Evolutionary conservation across 1,139 yeast genomes (phyloP), one percentile per base, ranked within the genome.

Genomic region (Trichomonascaceae sp.): DNA sequence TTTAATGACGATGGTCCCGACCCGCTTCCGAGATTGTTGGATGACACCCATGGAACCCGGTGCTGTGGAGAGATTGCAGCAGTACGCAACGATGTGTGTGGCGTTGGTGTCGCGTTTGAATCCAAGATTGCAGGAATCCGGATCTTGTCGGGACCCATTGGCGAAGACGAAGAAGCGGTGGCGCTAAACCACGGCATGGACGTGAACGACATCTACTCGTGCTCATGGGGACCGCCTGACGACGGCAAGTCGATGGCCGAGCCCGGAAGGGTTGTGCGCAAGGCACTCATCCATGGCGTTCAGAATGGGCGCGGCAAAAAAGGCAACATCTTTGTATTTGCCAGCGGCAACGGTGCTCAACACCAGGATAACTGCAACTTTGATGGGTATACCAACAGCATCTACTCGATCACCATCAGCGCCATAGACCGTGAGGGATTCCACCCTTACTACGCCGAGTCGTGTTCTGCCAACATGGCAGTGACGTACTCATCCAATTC

Each of bases 151-250:
- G 93, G 82, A 2, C 64, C 69, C 26, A 71, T 92, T 33, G 74
- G 92, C 3, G 65, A 82, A 3, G 93, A 78, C 36, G 94, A 85
- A 42, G 98, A 92, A 56, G 97, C 98, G 0, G 72, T 80, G 2
- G 81, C 97, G 1, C 62, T 92, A 64, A 67, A 80, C 29, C 80
- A 78, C 56, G 92, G 76, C 0, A 63, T 79, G 47, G 87, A 82
- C 40, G 49, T 53, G 33, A 89, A 89, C 53, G 94, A 87, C 55
- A 89, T 92, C 27, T 92, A 84, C 56, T 82, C 95, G 3, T 92
- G 99, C 56, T 84, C 95, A 3, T 92, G 99, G 99, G 99, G 99
- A 2, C 99, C 99, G 1, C 71, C 87, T 1, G 99, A 92, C 55
- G 81, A 87, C 54, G 99, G 98, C 0, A 65, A 57, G 40, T 73